phyloP scores from a whole-genome alignment of 1,139 yeast genomes.

The Suhomyces anneliseae region DNA sequence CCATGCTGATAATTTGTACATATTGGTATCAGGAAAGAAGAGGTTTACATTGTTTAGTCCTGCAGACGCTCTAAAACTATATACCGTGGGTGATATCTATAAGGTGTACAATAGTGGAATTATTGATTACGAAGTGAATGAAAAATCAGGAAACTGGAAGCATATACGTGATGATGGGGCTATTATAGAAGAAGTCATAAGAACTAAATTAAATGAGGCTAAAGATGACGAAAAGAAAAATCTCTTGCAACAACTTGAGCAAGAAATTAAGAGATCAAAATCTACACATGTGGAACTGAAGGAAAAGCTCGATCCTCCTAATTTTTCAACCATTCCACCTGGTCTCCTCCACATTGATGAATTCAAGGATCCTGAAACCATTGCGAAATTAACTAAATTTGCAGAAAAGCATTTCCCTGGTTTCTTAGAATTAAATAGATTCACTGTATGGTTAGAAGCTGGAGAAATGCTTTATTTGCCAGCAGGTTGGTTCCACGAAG shows the following conservation, averaged over 20 bases:
- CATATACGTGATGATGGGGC: constrained; percentile 65
- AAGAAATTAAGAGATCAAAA: background rate
- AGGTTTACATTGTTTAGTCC: constrained; percentile 69
- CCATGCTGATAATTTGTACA: constrained; percentile 72
- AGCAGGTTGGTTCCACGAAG: constrained; percentile 83
- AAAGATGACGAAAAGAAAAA: constrained; percentile 7
- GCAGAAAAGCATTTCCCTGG: constrained; percentile 47
- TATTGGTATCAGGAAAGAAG: constrained; percentile 60
- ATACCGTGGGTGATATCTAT: constrained; percentile 59
- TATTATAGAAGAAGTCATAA: constrained; percentile 44
- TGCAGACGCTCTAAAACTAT: constrained; percentile 52
- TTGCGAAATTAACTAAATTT: constrained; percentile 28
- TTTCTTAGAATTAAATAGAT: constrained; percentile 39
- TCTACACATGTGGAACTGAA: constrained; percentile 14
- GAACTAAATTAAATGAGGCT: constrained; percentile 29
- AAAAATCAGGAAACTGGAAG: constrained; percentile 58
- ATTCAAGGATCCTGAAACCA: constrained; percentile 26
- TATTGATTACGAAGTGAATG: constrained; percentile 57
- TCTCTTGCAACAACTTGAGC: constrained; percentile 10
- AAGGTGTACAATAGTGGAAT: constrained; percentile 59
- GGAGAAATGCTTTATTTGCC: constrained; percentile 73
- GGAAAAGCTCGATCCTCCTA: constrained; percentile 57
- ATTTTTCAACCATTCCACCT: constrained; percentile 65
- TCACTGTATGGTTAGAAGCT: constrained; percentile 50
- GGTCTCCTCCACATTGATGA: constrained; percentile 59